A percentile compares a stretch with the other conserved stretches of the same genome.
Evolutionary conservation across 495 filamentous ascomycete species (phyloP).

Genomic region (Penicillium flavigenum): DNA sequence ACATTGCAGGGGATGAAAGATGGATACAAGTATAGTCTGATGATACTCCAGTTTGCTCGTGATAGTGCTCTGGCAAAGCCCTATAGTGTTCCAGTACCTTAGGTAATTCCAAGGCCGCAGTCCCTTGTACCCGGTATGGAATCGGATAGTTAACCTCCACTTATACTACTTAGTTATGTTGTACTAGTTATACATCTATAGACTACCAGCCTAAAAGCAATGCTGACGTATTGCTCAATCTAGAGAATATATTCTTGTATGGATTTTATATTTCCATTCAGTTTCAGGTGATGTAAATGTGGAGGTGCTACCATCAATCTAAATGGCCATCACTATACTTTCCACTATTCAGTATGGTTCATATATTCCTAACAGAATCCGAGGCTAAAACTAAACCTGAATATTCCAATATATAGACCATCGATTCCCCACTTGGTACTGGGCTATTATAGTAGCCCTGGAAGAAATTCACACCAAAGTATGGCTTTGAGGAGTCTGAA

Average conservation of each 20-base stretch:
- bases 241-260: background rate
- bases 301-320: too few relatives aligned
- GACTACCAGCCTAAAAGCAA: background rate
- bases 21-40: background rate
- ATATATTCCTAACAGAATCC: too few relatives aligned
- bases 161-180: background rate
- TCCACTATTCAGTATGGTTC: too few relatives aligned
- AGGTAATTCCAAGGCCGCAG: background rate
- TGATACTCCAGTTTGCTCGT: background rate
- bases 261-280: background rate
- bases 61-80: background rate
- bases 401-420: too few relatives aligned
- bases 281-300: background rate
- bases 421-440: too few relatives aligned
- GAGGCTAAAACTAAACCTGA: too few relatives aligned
- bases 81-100: background rate
- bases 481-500: too few relatives aligned
- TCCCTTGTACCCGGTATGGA: background rate
- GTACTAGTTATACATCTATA: background rate
- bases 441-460: too few relatives aligned
- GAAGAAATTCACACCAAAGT: too few relatives aligned
- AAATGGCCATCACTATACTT: too few relatives aligned
- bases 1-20: background rate
- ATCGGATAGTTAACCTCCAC: conserved; percentile 5
- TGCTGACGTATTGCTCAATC: background rate